Base-by-base conservation (phyloP, 108 stramenopile species). In the Skeletonema costatum region DNA sequence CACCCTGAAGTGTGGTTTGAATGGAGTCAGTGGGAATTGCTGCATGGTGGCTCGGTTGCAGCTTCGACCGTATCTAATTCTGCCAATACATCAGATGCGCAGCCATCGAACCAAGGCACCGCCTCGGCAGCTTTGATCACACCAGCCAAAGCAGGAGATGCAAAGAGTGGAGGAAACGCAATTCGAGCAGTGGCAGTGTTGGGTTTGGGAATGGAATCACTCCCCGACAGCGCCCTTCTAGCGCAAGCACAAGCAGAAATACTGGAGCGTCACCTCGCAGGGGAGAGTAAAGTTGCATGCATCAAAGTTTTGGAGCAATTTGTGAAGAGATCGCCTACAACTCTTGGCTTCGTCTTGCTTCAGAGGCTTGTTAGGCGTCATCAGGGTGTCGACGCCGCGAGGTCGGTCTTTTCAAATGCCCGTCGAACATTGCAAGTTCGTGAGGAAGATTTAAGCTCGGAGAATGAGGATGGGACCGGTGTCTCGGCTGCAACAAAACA, bases 1-100 rank as follows among this genome's bases (percentile, higher is more conserved):
- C 89, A 92, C 75, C 89, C 91, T 16, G 95, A 96, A 72, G 87
- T 86, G 25, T 96, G 96, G 96, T 88, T 90, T 39, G 92, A 90
- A 83, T 96, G 96, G 96, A 86, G 89, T 73, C 87, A 82, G 72
- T 96, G 92, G 91, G 96, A 96, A 74, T 70, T 89, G 31, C 60
- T 79, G 44, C 86, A 83, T 60, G 70, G 76, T 59, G 74, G 59
- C 31, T 75, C 84, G 2, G 42, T 70, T 36, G 80, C 71, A 29
- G 87, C 42, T 39, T 60, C 76, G 8, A 72, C 42, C 46, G 32
- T 61, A 56, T 56, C 53, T 29, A 56, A 8, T 56, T 25, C 53
- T 1, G 8, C 9, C 9, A 56, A 56, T 30, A 25, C 67, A 36
- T 58, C 77, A 11, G 12, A 60, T n/a, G 67, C 41, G 39, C 72